Percentiles rank a stretch among this genome's conserved stretches.
Evolutionary conservation across 306 rosid genomes (phyloP).

Genomic region (Amphicarpaea edgeworthii): DNA sequence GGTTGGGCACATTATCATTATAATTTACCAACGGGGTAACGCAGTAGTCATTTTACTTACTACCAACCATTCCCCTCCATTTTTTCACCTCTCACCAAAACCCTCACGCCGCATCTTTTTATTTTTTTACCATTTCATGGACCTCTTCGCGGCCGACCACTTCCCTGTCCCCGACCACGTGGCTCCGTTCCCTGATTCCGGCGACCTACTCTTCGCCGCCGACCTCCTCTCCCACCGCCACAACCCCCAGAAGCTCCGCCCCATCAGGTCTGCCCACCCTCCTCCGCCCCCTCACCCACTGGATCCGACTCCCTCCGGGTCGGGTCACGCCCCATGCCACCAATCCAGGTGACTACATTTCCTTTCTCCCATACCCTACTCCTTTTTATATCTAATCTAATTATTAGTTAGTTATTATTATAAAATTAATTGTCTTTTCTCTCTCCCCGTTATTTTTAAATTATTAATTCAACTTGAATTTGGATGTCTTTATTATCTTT

Average conservation of each 20-base stretch:
- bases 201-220: slow-evolving; percentile 61
- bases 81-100: slow-evolving; percentile 55
- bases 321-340: slow-evolving; percentile 45
- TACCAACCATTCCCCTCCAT: slow-evolving; percentile 11
- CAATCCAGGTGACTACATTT: slow-evolving; percentile 62
- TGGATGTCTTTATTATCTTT: neutral
- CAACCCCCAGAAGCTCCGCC: slow-evolving; percentile 83
- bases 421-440: neutral
- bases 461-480: slow-evolving; percentile 35
- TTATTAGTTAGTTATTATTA: neutral
- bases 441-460: slow-evolving; percentile 15
- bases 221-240: slow-evolving; percentile 52
- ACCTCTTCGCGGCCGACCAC: slow-evolving; percentile 62
- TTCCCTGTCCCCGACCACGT: slow-evolving; percentile 68
- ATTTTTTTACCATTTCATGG: slow-evolving; percentile 47
- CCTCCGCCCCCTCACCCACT: neutral
- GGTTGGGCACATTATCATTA: neutral
- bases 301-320: slow-evolving; percentile 44
- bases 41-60: slow-evolving; percentile 38
- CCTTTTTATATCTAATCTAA: neutral
- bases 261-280: slow-evolving; percentile 56
- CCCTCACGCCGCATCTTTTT: slow-evolving; percentile 55
- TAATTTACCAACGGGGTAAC: neutral
- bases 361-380: neutral
- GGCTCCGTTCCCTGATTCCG: slow-evolving; percentile 75